phyloP scores from a whole-genome alignment of 306 rosid genomes.

The Quillaja saponaria region DNA sequence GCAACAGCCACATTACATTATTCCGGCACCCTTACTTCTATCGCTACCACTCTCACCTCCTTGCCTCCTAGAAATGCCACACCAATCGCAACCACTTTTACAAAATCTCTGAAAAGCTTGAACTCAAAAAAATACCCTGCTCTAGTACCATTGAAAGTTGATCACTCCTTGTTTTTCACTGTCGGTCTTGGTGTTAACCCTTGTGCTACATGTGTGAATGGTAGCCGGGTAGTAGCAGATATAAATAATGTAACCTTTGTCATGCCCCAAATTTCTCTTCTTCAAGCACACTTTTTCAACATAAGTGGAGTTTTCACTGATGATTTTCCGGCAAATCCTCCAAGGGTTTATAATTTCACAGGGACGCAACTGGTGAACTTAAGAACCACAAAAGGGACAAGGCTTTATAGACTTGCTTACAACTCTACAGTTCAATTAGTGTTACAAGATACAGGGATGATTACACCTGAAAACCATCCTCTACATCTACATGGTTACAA shows the following conservation, averaged over 20 bases:
- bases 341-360: slow-evolving; percentile 52
- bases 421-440: slow-evolving; percentile 66
- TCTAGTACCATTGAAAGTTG: slow-evolving; percentile 53
- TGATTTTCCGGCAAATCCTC: slow-evolving; percentile 71
- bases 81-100: no score
- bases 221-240: slow-evolving; percentile 73
- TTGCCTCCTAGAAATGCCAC: no score
- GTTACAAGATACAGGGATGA: slow-evolving; percentile 66
- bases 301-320: slow-evolving; percentile 64
- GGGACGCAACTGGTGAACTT: slow-evolving; percentile 46
- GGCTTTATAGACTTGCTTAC: slow-evolving; percentile 51
- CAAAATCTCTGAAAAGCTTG: slow-evolving; percentile 63
- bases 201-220: slow-evolving; percentile 71
- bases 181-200: slow-evolving; percentile 70
- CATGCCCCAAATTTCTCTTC: slow-evolving; percentile 71
- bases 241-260: slow-evolving; percentile 77
- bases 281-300: slow-evolving; percentile 78
- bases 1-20: slow-evolving; percentile 74
- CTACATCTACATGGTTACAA: slow-evolving; percentile 85
- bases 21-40: slow-evolving; percentile 50
- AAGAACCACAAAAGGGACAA: slow-evolving; percentile 52
- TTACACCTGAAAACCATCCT: slow-evolving; percentile 82
- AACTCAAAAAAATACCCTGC: slow-evolving; percentile 72
- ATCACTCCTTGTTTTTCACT: slow-evolving; percentile 67
- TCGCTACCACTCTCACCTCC: slow-evolving; percentile 45